Conservation (phyloP, 2,329 filamentous ascomycete species). For the Zymoseptoria brevis region DNA sequence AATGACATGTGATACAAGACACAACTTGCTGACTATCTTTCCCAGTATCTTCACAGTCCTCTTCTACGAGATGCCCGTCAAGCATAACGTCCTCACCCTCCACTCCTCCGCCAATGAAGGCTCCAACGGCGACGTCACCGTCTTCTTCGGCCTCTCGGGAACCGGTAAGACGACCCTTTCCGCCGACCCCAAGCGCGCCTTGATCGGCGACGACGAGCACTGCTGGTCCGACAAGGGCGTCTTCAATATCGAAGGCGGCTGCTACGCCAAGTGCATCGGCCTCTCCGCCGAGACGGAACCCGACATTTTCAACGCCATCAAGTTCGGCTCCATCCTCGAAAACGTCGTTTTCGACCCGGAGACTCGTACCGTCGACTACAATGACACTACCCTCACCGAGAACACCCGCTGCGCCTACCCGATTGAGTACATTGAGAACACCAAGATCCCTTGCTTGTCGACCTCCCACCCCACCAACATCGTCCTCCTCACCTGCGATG, state of each 20-base stretch:
- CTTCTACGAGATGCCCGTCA: constrained; percentile 99
- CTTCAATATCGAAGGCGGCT: constrained; percentile 99
- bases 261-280: constrained; percentile 98
- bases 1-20: too few species aligned
- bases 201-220: constrained; percentile 99
- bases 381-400: constrained; percentile 89
- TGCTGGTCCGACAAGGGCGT: constrained; percentile 96
- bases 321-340: constrained; percentile 93
- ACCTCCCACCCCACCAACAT: constrained; percentile 90
- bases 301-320: constrained; percentile 93
- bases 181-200: constrained; percentile 87
- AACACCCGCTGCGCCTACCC: constrained; percentile 98
- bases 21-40: too few species aligned
- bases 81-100: constrained; percentile 96
- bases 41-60: constrained; percentile 98
- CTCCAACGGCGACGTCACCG: constrained; percentile 85
- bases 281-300: constrained; percentile 98
- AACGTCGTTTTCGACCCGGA: constrained; percentile 95
- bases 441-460: constrained; percentile 93
- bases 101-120: constrained; percentile 99
- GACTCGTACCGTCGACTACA: constrained; percentile 88
- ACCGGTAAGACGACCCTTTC: constrained; percentile 98
- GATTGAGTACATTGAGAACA: constrained; percentile 98
- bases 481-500: constrained; percentile 95
- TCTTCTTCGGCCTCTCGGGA: constrained; percentile 98